These are phyloP conservation scores for Chaetoceros tenuissimus DNA, from an alignment of 108 stramenopile genomes.

Conservation along the genomic window DNA sequence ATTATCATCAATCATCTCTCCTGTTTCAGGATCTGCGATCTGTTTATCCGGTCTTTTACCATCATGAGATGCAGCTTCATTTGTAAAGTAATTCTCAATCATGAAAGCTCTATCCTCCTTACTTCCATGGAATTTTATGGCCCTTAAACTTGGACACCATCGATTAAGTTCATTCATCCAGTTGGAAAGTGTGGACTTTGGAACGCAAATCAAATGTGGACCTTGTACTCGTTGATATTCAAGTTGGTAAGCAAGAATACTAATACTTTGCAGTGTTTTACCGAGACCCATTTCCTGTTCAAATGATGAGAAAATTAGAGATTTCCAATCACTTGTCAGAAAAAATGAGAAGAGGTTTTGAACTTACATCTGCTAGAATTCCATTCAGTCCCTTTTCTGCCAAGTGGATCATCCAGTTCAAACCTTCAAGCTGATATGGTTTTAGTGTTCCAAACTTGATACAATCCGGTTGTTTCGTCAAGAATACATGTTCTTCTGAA, in stretches of 20 bases:
- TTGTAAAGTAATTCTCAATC: constrained; percentile 64
- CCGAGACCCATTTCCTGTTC: constrained; percentile 69
- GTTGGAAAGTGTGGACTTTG: constrained; percentile 95
- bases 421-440: constrained; percentile 89
- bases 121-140: constrained; percentile 86
- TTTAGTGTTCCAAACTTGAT: constrained; percentile 84
- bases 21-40: constrained; percentile 41
- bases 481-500: constrained; percentile 53
- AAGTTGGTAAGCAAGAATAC: constrained; percentile 85
- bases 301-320: neutral
- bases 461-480: constrained; percentile 81
- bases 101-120: constrained; percentile 78
- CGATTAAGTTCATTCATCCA: constrained; percentile 97
- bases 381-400: constrained; percentile 90
- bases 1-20: constrained; percentile 78
- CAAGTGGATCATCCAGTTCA: constrained; percentile 98
- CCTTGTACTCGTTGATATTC: constrained; percentile 67
- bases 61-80: constrained; percentile 73
- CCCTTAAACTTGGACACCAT: constrained; percentile 91
- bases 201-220: constrained; percentile 95
- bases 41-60: constrained; percentile 63
- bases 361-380: constrained; percentile 94
- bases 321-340: neutral
- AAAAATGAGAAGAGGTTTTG: neutral
- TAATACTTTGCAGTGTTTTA: constrained; percentile 95